Evolutionary conservation across 2,329 filamentous ascomycete genomes (phyloP).

Genomic region (Phyllosticta citriasiana): DNA sequence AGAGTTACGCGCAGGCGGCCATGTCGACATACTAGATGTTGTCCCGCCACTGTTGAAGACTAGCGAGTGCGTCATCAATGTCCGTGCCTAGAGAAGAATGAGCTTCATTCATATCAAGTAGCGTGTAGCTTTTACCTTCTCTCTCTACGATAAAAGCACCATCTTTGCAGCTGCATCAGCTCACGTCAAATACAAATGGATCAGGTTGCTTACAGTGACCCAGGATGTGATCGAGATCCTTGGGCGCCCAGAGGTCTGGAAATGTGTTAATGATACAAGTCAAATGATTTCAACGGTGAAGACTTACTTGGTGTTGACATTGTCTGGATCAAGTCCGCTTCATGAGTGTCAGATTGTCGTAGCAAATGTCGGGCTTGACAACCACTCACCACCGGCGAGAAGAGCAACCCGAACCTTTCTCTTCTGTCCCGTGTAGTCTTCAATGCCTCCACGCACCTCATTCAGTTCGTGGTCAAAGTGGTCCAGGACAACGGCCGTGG

Average conservation of each 20-base stretch:
- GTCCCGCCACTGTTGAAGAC: slow-evolving; percentile 69
- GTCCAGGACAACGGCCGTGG: slow-evolving; percentile 80
- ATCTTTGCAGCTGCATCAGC: slow-evolving; percentile 22
- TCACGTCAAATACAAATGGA: not conserved
- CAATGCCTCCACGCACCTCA: slow-evolving; percentile 61
- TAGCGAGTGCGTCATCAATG: slow-evolving; percentile 68
- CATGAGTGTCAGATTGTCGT: not conserved
- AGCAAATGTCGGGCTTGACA: too few species aligned
- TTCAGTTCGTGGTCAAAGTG: slow-evolving; percentile 92
- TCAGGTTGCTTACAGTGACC: slow-evolving; percentile 66
- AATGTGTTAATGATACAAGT: slow-evolving; percentile 18
- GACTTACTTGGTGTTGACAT: slow-evolving; percentile 37
- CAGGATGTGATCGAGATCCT: slow-evolving; percentile 81
- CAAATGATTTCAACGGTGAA: not conserved
- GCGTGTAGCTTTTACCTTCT: slow-evolving; percentile 66
- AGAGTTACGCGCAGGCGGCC: not conserved
- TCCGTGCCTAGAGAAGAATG: slow-evolving; percentile 6
- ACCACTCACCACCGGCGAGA: slow-evolving; percentile 50
- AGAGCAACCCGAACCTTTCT: slow-evolving; percentile 67
- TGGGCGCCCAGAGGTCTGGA: slow-evolving; percentile 60
- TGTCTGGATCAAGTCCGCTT: slow-evolving; percentile 40
- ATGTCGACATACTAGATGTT: slow-evolving; percentile 53
- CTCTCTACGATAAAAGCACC: slow-evolving; percentile 82
- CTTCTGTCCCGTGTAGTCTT: slow-evolving; percentile 55
- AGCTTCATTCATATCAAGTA: not conserved